Base-by-base conservation (phyloP, 805 yeast genomes). In the Zygosaccharomyces pseudorouxii region DNA sequence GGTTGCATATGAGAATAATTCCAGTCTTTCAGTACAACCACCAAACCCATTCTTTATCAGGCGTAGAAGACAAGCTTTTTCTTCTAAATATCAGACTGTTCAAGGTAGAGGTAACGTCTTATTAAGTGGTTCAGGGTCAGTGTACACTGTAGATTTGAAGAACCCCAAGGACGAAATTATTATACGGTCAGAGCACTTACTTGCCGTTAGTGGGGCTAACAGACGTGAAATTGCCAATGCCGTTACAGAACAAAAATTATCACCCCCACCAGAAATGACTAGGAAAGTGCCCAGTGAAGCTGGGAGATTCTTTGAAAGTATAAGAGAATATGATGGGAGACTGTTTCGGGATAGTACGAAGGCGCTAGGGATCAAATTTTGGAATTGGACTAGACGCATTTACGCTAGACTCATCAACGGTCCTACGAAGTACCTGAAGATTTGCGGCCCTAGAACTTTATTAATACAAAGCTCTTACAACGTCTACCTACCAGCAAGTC, bases 361-460 rank as follows among this genome's bases (percentile, higher is more conserved):
- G 5, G 46, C 50, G 20, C 38, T 51, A 11, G 18, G 42, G 14
- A 12, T 42, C 7, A 37, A 45, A n/a, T 28, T 36, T 5, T 50
- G 53, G 48, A 43, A 51, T 42, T 55, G 55, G 50, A 9, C 51
- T 18, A 46, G 47, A 28, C 43, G 33, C 18, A 12, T 23, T 8
- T 58, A 51, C 46, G 44, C 56, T 30, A 46, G 19, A 5, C 28
- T 50, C 8, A 47, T 56, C 44, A 57, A 52, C 42, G 64, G 65
- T 9, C 56, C 62, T 5, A 49, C 56, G 9, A 55, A 52, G 27
- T 63, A 58, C 38, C 47, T 65, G n/a, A 58, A 55, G 43, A 56
- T 67, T 3, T 55, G 52, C 28, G 71, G 71, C 2, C 71, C 71
- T 42, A 62, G 71, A 55, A 54, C 60, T 7, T 27, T 67, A 8